Conservation (phyloP, 1,139 yeast genomes). For the Pichia sp. region DNA sequence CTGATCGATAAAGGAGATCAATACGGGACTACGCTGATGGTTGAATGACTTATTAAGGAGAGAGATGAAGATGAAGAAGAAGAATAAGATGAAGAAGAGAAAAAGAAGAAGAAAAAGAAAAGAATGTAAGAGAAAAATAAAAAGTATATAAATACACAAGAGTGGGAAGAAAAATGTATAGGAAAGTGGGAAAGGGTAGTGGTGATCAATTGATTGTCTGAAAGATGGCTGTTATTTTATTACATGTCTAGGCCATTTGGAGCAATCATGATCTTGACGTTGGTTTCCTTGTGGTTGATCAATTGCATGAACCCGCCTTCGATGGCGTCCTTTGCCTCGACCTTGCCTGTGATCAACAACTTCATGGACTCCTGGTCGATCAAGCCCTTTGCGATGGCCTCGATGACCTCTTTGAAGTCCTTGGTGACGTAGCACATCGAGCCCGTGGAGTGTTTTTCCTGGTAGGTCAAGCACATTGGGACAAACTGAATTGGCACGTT, state of each 20-base stretch:
- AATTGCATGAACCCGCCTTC: slow-evolving; percentile 37
- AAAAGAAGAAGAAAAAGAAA: neutral
- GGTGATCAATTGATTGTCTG: too few relatives aligned
- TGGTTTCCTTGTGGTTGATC: slow-evolving; percentile 36
- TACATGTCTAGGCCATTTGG: slow-evolving; percentile 28
- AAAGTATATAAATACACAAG: neutral
- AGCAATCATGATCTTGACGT: slow-evolving; percentile 37
- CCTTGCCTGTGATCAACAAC: slow-evolving; percentile 36
- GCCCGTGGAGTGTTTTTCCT: slow-evolving; percentile 39
- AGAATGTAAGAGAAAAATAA: neutral
- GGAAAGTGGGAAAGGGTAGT: neutral
- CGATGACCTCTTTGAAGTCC: slow-evolving; percentile 38
- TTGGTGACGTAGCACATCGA: slow-evolving; percentile 39
- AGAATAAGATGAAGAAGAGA: neutral
- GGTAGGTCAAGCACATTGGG: slow-evolving; percentile 40
- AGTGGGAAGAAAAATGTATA: neutral
- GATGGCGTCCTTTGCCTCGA: slow-evolving; percentile 35
- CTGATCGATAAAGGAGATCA: neutral
- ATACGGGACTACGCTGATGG: neutral
- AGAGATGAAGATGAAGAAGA: neutral
- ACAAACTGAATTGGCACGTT: slow-evolving; percentile 34
- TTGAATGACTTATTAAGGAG: neutral
- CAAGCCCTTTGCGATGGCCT: slow-evolving; percentile 33
- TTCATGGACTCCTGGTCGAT: slow-evolving; percentile 31
- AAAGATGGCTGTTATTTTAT: neutral